phyloP scores from a whole-genome alignment of 345 rosid species.

The Microcos paniculata region DNA sequence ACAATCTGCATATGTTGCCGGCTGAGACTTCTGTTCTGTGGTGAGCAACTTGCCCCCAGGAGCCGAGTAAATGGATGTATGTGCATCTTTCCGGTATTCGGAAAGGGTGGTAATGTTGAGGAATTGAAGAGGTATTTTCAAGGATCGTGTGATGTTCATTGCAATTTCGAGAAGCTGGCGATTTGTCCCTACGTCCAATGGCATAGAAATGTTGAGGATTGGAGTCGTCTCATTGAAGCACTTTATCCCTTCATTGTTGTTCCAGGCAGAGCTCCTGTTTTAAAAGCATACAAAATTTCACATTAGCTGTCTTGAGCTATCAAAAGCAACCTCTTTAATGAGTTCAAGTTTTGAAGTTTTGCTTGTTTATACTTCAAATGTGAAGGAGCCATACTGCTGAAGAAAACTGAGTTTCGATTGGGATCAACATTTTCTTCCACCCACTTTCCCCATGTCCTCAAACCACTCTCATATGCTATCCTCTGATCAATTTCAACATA shows the following conservation, averaged over 20 bases:
- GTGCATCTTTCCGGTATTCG: slow-evolving; percentile 86
- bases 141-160: slow-evolving; percentile 39
- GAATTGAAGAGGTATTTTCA: slow-evolving; percentile 44
- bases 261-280: slow-evolving; percentile 72
- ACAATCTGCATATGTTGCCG: slow-evolving; percentile 69
- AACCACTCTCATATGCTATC: slow-evolving; percentile 46
- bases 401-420: slow-evolving; percentile 60
- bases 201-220: slow-evolving; percentile 35
- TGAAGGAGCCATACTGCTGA: slow-evolving; percentile 77
- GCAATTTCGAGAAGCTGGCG: slow-evolving; percentile 43
- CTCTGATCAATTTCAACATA: slow-evolving; percentile 51
- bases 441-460: slow-evolving; percentile 74
- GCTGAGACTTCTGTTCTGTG: slow-evolving; percentile 51
- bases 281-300: neutral
- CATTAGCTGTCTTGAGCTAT: neutral
- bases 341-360: neutral
- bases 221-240: slow-evolving; percentile 69
- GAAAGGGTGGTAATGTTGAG: slow-evolving; percentile 70
- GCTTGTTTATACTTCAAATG: slow-evolving; percentile 51
- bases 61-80: slow-evolving; percentile 46
- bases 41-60: slow-evolving; percentile 46
- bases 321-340: neutral
- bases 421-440: slow-evolving; percentile 62
- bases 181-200: slow-evolving; percentile 60
- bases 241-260: slow-evolving; percentile 45